Percentiles rank a stretch among this genome's conserved stretches.
Evolutionary conservation across 352 stramenopile genomes (phyloP).

Genomic region (Aphanomyces astaci): DNA sequence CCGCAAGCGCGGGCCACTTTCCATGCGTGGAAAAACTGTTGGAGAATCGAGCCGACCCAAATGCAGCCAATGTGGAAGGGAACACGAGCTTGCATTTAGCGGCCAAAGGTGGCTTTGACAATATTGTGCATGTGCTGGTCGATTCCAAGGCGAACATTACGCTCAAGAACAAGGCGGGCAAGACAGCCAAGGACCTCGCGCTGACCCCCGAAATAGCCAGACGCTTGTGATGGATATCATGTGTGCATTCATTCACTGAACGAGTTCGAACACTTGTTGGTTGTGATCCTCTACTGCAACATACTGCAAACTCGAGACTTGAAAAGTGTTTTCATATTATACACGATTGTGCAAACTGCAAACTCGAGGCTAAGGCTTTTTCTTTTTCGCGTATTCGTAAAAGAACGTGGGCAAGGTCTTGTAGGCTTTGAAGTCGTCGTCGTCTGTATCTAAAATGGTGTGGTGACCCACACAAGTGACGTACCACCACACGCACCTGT

Average conservation of each 20-base stretch:
- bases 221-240: constrained; percentile 8
- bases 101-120: constrained; percentile 63
- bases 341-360: background rate
- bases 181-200: constrained; percentile 65
- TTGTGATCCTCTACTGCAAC: too few relatives aligned
- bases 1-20: constrained; percentile 65
- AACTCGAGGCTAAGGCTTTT: constrained; percentile 28
- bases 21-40: constrained; percentile 84
- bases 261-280: too few relatives aligned
- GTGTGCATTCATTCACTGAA: too few relatives aligned
- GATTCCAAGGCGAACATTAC: constrained; percentile 41
- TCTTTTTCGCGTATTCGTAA: constrained; percentile 77
- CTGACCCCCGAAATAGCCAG: constrained; percentile 50
- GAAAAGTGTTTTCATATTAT: too few relatives aligned
- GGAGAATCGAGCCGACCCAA: constrained; percentile 62
- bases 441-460: constrained; percentile 2
- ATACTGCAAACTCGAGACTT: too few relatives aligned
- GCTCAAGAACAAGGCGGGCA: constrained; percentile 68
- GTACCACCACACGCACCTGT: background rate
- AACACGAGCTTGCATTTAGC: constrained; percentile 82
- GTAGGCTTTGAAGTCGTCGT: constrained; percentile 76
- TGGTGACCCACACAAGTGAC: background rate
- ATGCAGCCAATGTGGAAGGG: constrained; percentile 56
- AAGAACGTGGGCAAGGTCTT: constrained; percentile 82
- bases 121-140: constrained; percentile 61